A percentile compares a stretch with the other conserved stretches of the same genome.
Evolutionary conservation across 148 eudicot genomes (phyloP).

Genomic region (Agrostemma githago): DNA sequence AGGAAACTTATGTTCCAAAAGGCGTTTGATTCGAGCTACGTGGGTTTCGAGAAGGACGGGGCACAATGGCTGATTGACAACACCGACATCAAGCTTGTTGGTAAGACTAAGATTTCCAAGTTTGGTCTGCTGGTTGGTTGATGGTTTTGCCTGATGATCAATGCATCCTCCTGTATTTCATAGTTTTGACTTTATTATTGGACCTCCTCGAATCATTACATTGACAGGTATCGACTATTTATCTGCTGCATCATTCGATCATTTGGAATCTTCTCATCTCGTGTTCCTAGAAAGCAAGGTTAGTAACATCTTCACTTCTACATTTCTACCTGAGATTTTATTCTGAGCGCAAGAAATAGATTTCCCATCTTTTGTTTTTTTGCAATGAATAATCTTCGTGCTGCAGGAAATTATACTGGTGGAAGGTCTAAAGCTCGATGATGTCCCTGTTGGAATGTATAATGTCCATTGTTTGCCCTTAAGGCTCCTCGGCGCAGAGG

Average conservation of each 20-base stretch:
- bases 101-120: conserved; percentile 12
- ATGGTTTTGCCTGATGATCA: neutral
- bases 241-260: conserved; percentile 67
- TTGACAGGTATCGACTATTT: conserved; percentile 67
- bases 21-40: conserved; percentile 79
- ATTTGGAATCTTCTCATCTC: conserved; percentile 58
- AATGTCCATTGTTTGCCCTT: conserved; percentile 72
- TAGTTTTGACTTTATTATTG: neutral
- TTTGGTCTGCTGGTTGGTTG: neutral
- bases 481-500: conserved; percentile 73
- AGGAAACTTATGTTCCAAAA: conserved; percentile 58
- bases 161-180: neutral
- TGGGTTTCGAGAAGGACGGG: conserved; percentile 78
- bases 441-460: conserved; percentile 48
- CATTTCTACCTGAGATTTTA: neutral
- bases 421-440: conserved; percentile 71
- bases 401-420: conserved; percentile 72
- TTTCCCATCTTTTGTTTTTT: neutral
- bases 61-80: conserved; percentile 85
- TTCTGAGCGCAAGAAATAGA: no score
- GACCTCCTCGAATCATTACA: conserved; percentile 7
- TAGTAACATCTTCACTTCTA: conserved; percentile 36
- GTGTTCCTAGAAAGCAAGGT: conserved; percentile 63
- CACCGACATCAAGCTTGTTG: conserved; percentile 69
- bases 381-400: neutral